Percentiles rank a stretch among this genome's conserved stretches.
Evolutionary conservation across 208 protist genomes (phyloP).

Genomic region (Acanthamoeba healyi): DNA sequence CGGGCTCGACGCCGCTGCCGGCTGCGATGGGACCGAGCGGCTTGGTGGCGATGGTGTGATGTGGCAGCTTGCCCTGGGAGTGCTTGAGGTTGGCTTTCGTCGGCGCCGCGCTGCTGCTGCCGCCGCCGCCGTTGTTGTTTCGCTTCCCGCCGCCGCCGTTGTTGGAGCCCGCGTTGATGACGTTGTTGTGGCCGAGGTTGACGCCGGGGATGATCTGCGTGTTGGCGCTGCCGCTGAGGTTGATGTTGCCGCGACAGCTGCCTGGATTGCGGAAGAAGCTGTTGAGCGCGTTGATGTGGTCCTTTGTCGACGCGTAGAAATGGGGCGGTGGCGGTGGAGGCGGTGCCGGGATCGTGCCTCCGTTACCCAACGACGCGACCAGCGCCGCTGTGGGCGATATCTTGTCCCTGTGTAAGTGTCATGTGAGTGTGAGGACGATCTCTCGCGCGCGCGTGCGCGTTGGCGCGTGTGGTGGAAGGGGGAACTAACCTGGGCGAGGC

Average conservation of each 20-base stretch:
- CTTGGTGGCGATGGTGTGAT: not conserved
- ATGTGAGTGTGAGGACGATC: not conserved
- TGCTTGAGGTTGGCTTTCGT: not conserved
- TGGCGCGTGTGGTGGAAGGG: not conserved
- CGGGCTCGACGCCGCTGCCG: too few relatives aligned
- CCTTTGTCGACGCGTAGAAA: not conserved
- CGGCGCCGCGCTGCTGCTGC: not conserved
- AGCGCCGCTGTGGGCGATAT: not conserved
- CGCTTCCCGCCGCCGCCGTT: not conserved
- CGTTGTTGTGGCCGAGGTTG: not conserved
- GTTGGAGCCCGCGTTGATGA: too few relatives aligned
- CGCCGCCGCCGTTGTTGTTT: not conserved
- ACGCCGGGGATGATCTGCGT: not conserved
- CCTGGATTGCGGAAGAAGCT: slow-evolving; percentile 19
- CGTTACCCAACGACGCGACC: not conserved
- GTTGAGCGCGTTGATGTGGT: not conserved
- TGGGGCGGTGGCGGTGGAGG: not conserved
- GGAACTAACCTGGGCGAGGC: not conserved
- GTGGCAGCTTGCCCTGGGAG: not conserved
- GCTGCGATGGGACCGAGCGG: not conserved
- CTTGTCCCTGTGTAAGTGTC: too few relatives aligned
- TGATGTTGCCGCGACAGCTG: not conserved
- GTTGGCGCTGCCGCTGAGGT: not conserved
- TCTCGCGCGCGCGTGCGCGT: not conserved
- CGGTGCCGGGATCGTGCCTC: not conserved